Base-by-base conservation (phyloP, 2,329 filamentous ascomycete genomes). In the Talaromyces sp. region DNA sequence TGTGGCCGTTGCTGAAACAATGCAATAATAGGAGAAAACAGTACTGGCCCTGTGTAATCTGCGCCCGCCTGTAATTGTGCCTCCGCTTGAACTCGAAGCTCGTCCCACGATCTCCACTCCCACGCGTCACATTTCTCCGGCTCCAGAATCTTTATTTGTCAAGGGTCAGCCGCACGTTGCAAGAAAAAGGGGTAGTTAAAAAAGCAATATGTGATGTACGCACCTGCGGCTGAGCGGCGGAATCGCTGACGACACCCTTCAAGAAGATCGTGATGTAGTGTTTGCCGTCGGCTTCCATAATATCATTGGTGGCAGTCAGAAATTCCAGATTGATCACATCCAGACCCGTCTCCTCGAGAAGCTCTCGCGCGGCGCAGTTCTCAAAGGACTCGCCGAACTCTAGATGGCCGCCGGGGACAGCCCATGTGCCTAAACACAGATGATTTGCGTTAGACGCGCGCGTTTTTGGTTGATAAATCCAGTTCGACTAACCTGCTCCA, bases 231-330 rank as follows among this genome's bases (percentile, higher is more conserved):
- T 82, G 68, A 22, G 77, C 77, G 0, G 64, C 58, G 14, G 77
- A 73, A 22, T 83, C 77, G 0, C 72, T 65, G 60, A 83, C 73
- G 40, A 70, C 71, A 37, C 82, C 84, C 0, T 75, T 73, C 56
- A 90, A 82, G 60, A 89, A 91, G 2, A 91, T 69, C 0, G 89
- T 92, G 46, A 91, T 78, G 64, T 92, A 93, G 66, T 93, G 89
- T 69, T 86, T 89, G 0, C 71, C 71, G n/a, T 81, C 78, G 0
- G 66, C 64, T 1, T 70, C 64, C 66, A 91, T 89, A 1, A 88
- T 66, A 61, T 86, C 84, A 65, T 91, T 90, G 4, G 86, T 90
- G 0, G 84, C 80, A 0, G 80, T 82, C 1, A 86, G 58, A 35
- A 87, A 79, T 41, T 75, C 77, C 4, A 82, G 44, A 6, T 80